Percentiles rank a stretch among this genome's conserved stretches.
Conservation (phyloP, 192 early-diverging fungal genomes). For the Backusella psychrophila region DNA sequence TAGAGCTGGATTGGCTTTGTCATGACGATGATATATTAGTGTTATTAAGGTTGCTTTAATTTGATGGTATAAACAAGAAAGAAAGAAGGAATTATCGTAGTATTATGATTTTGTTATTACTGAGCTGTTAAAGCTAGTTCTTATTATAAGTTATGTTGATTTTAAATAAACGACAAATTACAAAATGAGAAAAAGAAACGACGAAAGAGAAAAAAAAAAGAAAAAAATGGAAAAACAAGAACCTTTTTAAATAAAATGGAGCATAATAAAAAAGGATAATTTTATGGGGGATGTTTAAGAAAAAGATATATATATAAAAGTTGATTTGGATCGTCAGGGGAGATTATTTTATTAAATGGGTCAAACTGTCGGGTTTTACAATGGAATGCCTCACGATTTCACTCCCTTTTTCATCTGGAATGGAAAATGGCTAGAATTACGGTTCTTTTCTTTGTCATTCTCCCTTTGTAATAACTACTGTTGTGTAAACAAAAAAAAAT, state of each 20-base stretch:
- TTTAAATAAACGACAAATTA: neutral
- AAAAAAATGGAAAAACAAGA: neutral
- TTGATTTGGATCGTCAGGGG: neutral
- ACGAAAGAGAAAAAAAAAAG: neutral
- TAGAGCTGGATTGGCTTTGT: neutral
- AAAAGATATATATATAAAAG: neutral
- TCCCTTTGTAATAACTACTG: neutral
- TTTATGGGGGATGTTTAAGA: neutral
- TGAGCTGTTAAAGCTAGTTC: neutral
- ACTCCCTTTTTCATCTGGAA: slow-evolving; percentile 2
- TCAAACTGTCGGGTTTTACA: neutral
- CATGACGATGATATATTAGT: neutral
- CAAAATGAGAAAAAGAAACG: neutral
- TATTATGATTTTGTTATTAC: neutral
- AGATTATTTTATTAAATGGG: slow-evolving; percentile 4
- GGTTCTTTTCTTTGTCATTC: slow-evolving; percentile 1
- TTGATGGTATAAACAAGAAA: neutral
- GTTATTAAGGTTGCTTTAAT: neutral
- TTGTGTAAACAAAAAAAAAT: slow-evolving; percentile 7
- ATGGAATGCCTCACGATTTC: neutral
- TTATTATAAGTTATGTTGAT: neutral
- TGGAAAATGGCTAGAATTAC: neutral
- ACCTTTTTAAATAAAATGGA: neutral
- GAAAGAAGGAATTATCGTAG: neutral
- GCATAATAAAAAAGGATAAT: neutral